Base-by-base conservation (phyloP, 306 rosid genomes). In the Senna tora region DNA sequence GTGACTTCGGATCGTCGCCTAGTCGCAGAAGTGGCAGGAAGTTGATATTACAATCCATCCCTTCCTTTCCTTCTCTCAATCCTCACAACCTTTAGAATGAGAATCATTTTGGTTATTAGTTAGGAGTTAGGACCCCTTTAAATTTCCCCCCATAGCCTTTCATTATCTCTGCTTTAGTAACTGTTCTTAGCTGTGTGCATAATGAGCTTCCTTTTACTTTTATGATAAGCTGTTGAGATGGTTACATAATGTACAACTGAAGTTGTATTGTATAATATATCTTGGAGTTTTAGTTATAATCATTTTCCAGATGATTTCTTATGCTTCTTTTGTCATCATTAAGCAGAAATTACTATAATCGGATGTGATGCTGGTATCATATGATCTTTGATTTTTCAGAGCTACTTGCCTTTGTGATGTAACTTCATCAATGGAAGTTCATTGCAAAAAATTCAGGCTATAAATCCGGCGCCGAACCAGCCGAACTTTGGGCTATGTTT, bases 1-100 rank as follows among this genome's bases (percentile, higher is more conserved):
- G 87, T 30, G 79, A 84, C 53, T 71, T 78, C 17, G 90, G 84
- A 55, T 67, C 86, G 17, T 87, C 93, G 9, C 92, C 94, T 9
- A 72, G 81, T 55, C 90, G 89, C 52, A 76, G 89, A 76, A 79
- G 86, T 15, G 90, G 97, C 62, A 88, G 97, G 89, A 92, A 87
- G 81, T 67, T 92, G 84, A 89, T 89, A 55, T 69, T 89, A 50
- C 96, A 86, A 51, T 89, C 96, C 32, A 89, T 89, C 71, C 93
- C 97, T n/a, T 87, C 96, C 2, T 92, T 89, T 72, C 96, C 97
- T 47, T 89, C 96, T 72, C 97, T 92, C 71, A 84, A 88, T 64
- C 85, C 87, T 63, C 93, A 80, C 38, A 33, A 33, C 73, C 88
- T 82, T 64, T 86, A 69, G 83, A 65, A 43, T 12, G 78, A 10